Evolutionary conservation across 106 monocot species (phyloP).

Genomic region (Hemerocallis citrina): DNA sequence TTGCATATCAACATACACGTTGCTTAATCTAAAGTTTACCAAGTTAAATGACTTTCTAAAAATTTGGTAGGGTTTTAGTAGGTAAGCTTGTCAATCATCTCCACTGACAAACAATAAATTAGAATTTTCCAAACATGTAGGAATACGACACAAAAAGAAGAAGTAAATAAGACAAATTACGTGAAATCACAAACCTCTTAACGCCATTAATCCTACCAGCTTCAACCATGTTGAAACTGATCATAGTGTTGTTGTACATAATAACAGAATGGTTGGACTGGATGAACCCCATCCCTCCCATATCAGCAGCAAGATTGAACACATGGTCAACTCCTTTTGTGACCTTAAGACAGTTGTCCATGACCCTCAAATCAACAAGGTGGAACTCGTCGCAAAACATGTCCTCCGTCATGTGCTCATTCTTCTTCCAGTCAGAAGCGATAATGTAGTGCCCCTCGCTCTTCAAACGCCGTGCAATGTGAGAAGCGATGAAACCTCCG

Average conservation of each 20-base stretch:
- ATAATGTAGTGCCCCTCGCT: constrained; percentile 89
- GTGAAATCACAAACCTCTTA: constrained; percentile 52
- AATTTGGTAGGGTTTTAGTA: no score
- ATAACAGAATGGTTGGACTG: constrained; percentile 93
- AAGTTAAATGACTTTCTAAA: no score
- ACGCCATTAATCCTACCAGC: constrained; percentile 80
- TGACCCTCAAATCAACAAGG: constrained; percentile 79
- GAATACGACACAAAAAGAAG: no score
- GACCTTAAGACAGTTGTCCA: constrained; percentile 88
- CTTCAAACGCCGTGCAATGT: constrained; percentile 86
- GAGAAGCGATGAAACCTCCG: constrained; percentile 86
- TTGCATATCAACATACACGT: no score
- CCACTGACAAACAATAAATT: no score
- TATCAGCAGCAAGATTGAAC: constrained; percentile 83
- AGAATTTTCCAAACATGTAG: background rate
- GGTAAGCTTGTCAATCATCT: no score
- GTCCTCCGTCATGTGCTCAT: constrained; percentile 89
- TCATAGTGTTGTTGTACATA: constrained; percentile 98
- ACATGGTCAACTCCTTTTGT: constrained; percentile 68
- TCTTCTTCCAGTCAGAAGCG: constrained; percentile 97
- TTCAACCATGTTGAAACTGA: constrained; percentile 94
- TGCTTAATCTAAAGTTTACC: no score
- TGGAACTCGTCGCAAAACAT: constrained; percentile 95
- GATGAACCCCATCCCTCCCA: constrained; percentile 73
- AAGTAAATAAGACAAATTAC: no score